Evolutionary conservation across 208 protist genomes (phyloP).

Genomic region (Leishmania major): DNA sequence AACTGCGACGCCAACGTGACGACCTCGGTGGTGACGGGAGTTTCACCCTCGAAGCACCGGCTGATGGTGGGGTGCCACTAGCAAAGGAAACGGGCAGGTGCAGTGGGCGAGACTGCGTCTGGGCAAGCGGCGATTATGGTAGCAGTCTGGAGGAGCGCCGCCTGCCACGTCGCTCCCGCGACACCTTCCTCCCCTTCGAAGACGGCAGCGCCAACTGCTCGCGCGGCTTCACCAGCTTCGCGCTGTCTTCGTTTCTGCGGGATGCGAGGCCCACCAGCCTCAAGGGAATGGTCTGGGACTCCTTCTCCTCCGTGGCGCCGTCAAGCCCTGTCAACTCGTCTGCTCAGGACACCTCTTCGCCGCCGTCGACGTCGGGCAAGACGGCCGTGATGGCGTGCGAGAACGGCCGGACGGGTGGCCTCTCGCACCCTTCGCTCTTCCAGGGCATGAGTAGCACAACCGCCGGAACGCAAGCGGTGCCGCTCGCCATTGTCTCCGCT

Average conservation of each 20-base stretch:
- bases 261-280: constrained; percentile 7
- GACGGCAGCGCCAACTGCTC: constrained; percentile 6
- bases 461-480: neutral
- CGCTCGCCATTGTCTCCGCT: neutral
- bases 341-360: neutral
- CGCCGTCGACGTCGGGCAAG: neutral
- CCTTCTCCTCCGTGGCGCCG: neutral
- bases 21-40: neutral
- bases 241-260: constrained; percentile 21
- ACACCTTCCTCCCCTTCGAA: constrained; percentile 24
- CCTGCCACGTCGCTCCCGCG: neutral
- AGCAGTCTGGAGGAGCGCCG: neutral
- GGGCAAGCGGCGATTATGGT: neutral
- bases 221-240: constrained; percentile 29
- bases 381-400: neutral
- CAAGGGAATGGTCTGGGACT: neutral
- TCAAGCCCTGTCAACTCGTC: neutral
- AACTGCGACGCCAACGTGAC: neutral
- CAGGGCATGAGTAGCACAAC: neutral
- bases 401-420: neutral
- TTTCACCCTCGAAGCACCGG: neutral
- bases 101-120: neutral
- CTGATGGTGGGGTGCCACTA: neutral
- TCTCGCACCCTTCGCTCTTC: neutral
- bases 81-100: neutral